Base-by-base conservation (phyloP, 2,329 filamentous ascomycete species). In the Metarhizium humberi region DNA sequence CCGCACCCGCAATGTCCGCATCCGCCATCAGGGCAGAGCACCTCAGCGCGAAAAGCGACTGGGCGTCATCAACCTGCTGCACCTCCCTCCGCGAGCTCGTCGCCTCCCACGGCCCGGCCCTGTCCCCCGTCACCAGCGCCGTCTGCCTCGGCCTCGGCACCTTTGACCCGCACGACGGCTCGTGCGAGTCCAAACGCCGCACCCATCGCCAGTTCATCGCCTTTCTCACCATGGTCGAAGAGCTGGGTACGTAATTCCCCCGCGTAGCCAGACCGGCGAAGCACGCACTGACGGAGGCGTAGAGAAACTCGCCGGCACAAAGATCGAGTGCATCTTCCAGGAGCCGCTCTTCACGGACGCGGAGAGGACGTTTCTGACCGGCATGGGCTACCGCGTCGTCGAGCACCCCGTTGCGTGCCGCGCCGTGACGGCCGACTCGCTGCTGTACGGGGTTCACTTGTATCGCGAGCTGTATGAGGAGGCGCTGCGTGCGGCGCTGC, bases 371-470 rank as follows among this genome's bases (percentile, higher is more conserved):
- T 86, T 84, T 59, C 75, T 86, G 32, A 64, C 73, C 56, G 70
- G 73, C 25, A 75, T 85, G 0, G 79, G 81, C n/a, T 79, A 81
- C 52, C 54, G 68, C 2, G 71, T 79, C 3, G 71, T 80, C 4
- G 70, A 78, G 1, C 71, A 78, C 2, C 85, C 86, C 0, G 63
- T 55, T 0, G 84, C 75, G 0, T 84, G 81, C 60, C 65, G 74
- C 0, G 60, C 74, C 6, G 72, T 88, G 10, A 72, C 75, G 16
- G 50, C 63, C 0, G 62, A 69, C 0, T 78, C 80, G 0, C 64
- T 89, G 1, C 71, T 86, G 2, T 88, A 80, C 59, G 84, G 81
- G 1, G 75, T 87, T 0, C 85, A 87, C 52, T 74, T 84, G 56
- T 82, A 83, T 55, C 72, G 70, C 25, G 72, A 69, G 42, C 74